Conservation (phyloP, 176 grass and related monocot species). For the Avena atlantica region DNA sequence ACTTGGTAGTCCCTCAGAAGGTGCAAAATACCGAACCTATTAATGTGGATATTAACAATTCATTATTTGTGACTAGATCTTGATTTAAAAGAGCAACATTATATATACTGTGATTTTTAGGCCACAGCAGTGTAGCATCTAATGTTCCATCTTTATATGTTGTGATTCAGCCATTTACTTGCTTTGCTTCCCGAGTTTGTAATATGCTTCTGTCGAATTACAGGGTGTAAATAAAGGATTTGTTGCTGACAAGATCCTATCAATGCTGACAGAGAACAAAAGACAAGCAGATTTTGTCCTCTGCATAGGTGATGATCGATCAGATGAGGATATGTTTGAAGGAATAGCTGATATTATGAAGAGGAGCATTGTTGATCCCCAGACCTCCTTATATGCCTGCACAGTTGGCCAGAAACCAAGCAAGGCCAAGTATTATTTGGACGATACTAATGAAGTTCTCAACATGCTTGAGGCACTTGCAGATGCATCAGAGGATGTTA, state of each 20-base stretch:
- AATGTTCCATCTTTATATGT: background rate
- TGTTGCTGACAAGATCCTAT: constrained; percentile 70
- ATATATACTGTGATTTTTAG: background rate
- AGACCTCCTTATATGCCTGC: constrained; percentile 63
- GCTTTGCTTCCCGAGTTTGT: constrained; percentile 17
- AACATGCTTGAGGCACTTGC: constrained; percentile 71
- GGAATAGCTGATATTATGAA: constrained; percentile 53
- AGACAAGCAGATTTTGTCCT: constrained; percentile 67
- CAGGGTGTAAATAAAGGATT: constrained; percentile 75
- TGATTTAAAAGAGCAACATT: background rate
- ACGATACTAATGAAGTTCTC: constrained; percentile 62
- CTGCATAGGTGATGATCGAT: constrained; percentile 70
- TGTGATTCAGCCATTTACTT: constrained; percentile 3
- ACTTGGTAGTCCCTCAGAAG: constrained; percentile 8
- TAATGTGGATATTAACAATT: background rate
- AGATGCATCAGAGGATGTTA: constrained; percentile 47
- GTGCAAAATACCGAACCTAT: background rate
- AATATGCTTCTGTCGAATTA: constrained; percentile 28
- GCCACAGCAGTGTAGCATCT: background rate
- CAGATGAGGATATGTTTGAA: constrained; percentile 82
- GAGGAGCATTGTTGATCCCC: constrained; percentile 50
- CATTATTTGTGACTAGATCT: constrained; percentile 7
- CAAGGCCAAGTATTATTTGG: constrained; percentile 75
- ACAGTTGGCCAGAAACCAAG: constrained; percentile 77
- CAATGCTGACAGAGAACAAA: constrained; percentile 53